Conservation (phyloP, 192 early-diverging fungal species). For the Mortierella hygrophila region DNA sequence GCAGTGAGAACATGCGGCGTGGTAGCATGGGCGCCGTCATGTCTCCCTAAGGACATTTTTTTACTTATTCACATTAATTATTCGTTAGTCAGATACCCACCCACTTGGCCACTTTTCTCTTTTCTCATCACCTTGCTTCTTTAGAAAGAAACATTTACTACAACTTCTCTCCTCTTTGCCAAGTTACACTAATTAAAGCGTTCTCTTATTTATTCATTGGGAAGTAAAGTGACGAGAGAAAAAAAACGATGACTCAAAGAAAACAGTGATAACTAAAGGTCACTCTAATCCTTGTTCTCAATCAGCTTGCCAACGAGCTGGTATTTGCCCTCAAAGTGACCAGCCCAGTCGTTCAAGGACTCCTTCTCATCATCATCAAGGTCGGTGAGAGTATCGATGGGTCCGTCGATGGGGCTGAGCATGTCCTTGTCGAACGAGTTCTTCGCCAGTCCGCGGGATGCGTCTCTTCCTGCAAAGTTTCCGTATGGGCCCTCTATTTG, state of each 20-base stretch:
- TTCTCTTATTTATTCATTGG: conserved; percentile 1
- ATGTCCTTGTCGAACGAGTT: conserved; percentile 85
- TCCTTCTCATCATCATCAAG: conserved; percentile 80
- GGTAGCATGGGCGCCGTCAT: conserved; percentile 35
- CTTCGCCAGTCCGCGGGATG: conserved; percentile 92
- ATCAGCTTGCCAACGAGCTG: conserved; percentile 76
- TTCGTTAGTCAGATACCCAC: conserved; percentile 9
- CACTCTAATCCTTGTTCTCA: conserved; percentile 57
- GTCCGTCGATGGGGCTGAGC: conserved; percentile 73
- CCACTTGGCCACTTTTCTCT: not conserved
- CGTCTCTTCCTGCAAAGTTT: conserved; percentile 97
- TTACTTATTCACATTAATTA: not conserved
- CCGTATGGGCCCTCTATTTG: conserved; percentile 87
- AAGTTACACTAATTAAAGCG: conserved; percentile 5
- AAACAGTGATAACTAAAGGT: no score
- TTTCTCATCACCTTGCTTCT: not conserved
- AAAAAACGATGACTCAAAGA: not conserved
- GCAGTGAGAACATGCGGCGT: conserved; percentile 42
- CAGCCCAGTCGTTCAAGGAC: conserved; percentile 83
- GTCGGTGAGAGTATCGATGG: conserved; percentile 87
- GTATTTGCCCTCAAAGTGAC: conserved; percentile 87
- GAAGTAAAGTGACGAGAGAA: not conserved
- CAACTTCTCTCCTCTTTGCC: not conserved
- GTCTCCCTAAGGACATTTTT: conserved; percentile 28
- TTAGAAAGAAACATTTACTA: not conserved